Conservation (phyloP, 1,139 yeast genomes). For the Fermentozyma sake region DNA sequence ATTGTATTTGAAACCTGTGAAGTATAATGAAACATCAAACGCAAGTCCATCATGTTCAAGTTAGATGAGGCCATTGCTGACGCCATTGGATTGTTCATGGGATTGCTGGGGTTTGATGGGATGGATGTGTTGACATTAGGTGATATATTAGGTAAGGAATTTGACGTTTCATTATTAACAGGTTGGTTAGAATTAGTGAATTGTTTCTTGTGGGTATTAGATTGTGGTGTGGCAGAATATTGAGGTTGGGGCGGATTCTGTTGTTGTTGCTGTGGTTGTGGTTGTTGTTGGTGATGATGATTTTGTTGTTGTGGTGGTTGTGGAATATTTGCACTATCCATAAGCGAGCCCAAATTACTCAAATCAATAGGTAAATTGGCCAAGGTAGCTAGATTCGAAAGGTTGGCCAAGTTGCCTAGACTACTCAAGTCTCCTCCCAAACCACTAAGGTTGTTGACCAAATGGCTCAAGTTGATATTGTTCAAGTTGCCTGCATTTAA, state of each 20-base stretch:
- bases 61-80: slow-evolving; percentile 14
- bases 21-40: slow-evolving; percentile 83
- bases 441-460: slow-evolving; percentile 41
- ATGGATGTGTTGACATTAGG: slow-evolving; percentile 21
- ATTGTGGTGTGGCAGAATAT: too few species aligned
- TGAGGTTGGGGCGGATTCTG: slow-evolving; percentile 1
- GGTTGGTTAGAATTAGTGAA: neutral
- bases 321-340: neutral
- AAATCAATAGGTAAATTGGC: slow-evolving; percentile 44
- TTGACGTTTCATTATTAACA: neutral
- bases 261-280: slow-evolving; percentile 2
- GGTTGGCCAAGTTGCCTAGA: slow-evolving; percentile 37
- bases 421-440: slow-evolving; percentile 29
- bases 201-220: neutral
- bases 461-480: slow-evolving; percentile 41
- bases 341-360: slow-evolving; percentile 29
- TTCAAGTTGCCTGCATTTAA: slow-evolving; percentile 44
- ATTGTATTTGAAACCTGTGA: slow-evolving; percentile 82
- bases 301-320: slow-evolving; percentile 4
- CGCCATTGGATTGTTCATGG: slow-evolving; percentile 10
- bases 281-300: slow-evolving; percentile 3
- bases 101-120: slow-evolving; percentile 8
- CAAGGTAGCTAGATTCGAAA: slow-evolving; percentile 39
- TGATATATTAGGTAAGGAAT: slow-evolving; percentile 25
- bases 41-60: slow-evolving; percentile 71